These are phyloP conservation scores for Mycena sp. DNA, from an alignment of 1,284 basidiomycete genomes.

Conservation along the genomic window DNA sequence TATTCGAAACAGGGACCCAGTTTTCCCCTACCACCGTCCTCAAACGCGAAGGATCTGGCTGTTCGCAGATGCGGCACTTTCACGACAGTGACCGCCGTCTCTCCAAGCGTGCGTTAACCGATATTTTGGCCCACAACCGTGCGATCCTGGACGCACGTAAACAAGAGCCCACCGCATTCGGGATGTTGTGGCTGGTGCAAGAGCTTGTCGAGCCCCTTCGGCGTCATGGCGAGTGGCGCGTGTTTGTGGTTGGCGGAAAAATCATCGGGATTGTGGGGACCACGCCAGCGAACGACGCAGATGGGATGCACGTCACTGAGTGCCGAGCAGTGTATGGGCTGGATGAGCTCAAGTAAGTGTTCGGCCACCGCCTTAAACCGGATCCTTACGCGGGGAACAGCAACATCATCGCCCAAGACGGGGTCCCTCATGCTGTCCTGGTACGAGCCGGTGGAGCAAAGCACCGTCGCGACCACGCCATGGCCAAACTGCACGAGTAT, in stretches of 20 bases:
- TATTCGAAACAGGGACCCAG: not conserved
- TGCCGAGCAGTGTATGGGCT: not conserved
- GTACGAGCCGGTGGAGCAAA: not conserved
- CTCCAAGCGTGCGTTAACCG: not conserved
- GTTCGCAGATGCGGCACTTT: not conserved
- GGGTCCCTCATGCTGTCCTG: not conserved
- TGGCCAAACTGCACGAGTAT: constrained; percentile 1
- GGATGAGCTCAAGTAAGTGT: not conserved
- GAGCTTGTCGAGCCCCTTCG: no score
- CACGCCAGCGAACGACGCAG: no score
- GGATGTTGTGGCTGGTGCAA: no score
- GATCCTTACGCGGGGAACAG: not conserved
- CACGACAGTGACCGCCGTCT: not conserved
- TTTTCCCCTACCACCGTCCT: not conserved
- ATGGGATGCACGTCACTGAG: no score
- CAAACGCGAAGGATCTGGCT: not conserved
- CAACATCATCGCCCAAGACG: not conserved
- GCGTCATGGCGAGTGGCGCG: no score
- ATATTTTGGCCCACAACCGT: not conserved
- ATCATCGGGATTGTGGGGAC: no score
- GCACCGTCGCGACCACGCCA: not conserved
- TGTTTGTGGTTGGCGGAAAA: no score
- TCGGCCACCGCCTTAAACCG: not conserved
- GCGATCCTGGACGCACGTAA: not conserved
- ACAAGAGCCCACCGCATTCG: no score